A percentile compares a stretch with the other conserved stretches of the same genome.
These are phyloP conservation scores for Saitoella complicata DNA, from an alignment of 805 yeast species.

Conservation along the genomic window DNA sequence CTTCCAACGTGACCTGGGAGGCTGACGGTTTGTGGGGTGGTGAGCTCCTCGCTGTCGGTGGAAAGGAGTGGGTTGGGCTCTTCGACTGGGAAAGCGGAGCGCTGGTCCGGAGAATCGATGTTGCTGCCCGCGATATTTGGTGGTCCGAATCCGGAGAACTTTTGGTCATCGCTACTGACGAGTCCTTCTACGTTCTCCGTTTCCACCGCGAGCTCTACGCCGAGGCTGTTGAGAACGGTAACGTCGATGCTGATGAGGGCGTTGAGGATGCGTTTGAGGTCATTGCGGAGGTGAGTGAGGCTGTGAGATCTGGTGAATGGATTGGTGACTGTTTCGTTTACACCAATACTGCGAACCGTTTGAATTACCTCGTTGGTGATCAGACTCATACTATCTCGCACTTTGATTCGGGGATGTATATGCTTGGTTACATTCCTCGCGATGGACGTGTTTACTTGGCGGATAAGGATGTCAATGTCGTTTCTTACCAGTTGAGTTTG, in stretches of 20 bases:
- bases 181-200: conserved; percentile 60
- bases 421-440: conserved; percentile 78
- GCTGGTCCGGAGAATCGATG: conserved; percentile 77
- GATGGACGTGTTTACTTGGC: conserved; percentile 81
- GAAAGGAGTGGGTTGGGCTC: conserved; percentile 59
- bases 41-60: conserved; percentile 67
- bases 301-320: conserved; percentile 80
- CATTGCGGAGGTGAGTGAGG: conserved; percentile 63
- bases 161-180: conserved; percentile 55
- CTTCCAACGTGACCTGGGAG: conserved; percentile 56
- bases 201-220: conserved; percentile 54
- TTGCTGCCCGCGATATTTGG: conserved; percentile 57
- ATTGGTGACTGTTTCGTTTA: conserved; percentile 93
- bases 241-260: conserved; percentile 67
- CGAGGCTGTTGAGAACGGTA: conserved; percentile 42
- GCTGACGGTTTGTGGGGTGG: conserved; percentile 60
- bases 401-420: conserved; percentile 71
- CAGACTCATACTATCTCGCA: conserved; percentile 83
- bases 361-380: conserved; percentile 91
- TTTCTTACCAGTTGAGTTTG: conserved; percentile 65
- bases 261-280: conserved; percentile 77
- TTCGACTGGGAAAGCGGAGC: conserved; percentile 87
- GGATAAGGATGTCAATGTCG: conserved; percentile 75
- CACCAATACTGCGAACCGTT: conserved; percentile 71
- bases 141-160: conserved; percentile 94